These are phyloP conservation scores for Xerocomus nothofagi DNA, from an alignment of 1,284 basidiomycete genomes.

Conservation along the genomic window DNA sequence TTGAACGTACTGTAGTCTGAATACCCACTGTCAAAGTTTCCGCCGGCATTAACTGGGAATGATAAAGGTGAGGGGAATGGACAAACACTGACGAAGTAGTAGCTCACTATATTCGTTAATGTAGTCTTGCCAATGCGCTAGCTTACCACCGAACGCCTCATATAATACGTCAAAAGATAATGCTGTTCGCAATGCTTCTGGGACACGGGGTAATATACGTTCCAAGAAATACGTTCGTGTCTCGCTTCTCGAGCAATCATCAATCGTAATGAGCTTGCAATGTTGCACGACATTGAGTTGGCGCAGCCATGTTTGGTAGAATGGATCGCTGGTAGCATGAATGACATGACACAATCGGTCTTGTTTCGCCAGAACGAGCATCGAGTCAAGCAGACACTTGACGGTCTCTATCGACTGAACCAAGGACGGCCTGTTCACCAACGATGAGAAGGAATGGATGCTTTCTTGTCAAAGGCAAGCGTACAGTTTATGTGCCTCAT, in stretches of 20 bases:
- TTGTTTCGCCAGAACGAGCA: slow-evolving; percentile 84
- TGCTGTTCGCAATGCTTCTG: slow-evolving; percentile 49
- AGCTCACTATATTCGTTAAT: slow-evolving; percentile 67
- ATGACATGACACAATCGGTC: slow-evolving; percentile 80
- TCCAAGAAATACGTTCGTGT: slow-evolving; percentile 65
- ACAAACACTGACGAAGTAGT: background rate
- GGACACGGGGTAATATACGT: slow-evolving; percentile 59
- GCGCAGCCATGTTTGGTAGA: slow-evolving; percentile 80
- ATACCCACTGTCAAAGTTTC: slow-evolving; percentile 35
- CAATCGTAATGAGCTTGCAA: slow-evolving; percentile 80
- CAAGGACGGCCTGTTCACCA: slow-evolving; percentile 54
- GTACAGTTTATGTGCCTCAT: slow-evolving; percentile 80
- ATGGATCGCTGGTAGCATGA: slow-evolving; percentile 80
- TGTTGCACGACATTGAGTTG: slow-evolving; percentile 77
- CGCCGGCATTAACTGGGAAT: slow-evolving; percentile 34
- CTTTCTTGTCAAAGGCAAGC: slow-evolving; percentile 22
- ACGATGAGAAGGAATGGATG: slow-evolving; percentile 6
- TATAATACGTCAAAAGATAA: slow-evolving; percentile 73
- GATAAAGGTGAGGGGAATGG: slow-evolving; percentile 5
- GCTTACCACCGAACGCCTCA: slow-evolving; percentile 77
- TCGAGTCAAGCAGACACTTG: slow-evolving; percentile 79
- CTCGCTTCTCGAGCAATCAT: slow-evolving; percentile 73
- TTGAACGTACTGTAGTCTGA: background rate
- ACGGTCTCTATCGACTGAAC: slow-evolving; percentile 76
- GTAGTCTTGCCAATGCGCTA: slow-evolving; percentile 79